Evolutionary conservation across 257 asterid species (phyloP).

Genomic region (Gentiana macrophylla): DNA sequence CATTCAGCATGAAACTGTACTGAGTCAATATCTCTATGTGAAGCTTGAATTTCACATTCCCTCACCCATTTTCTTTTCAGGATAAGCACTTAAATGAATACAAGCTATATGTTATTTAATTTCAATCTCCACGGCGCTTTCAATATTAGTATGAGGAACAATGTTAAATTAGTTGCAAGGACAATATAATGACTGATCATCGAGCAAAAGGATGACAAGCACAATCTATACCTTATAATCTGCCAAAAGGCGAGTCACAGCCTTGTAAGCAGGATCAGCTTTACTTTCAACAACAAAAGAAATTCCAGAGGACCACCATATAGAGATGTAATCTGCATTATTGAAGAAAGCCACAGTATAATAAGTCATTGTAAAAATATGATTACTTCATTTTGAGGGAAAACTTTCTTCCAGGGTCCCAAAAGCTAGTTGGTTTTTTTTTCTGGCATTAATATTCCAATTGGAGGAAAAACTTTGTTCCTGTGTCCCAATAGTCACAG

Average conservation of each 20-base stretch:
- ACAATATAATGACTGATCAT: background rate
- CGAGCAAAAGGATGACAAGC: background rate
- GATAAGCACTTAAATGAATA: background rate
- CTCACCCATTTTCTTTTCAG: background rate
- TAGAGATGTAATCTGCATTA: slow-evolving; percentile 70
- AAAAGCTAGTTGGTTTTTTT: background rate
- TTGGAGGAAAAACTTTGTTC: too few species aligned
- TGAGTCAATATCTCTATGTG: too few species aligned
- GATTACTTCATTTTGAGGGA: background rate
- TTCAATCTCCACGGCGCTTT: too few species aligned
- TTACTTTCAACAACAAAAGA: slow-evolving; percentile 78
- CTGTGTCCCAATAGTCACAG: background rate
- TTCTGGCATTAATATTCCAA: background rate
- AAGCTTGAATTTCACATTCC: too few species aligned
- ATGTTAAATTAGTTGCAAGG: background rate
- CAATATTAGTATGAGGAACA: background rate
- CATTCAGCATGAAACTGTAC: too few species aligned
- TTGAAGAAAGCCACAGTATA: background rate
- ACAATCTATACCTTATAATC: slow-evolving; percentile 50
- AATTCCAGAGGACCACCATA: slow-evolving; percentile 91
- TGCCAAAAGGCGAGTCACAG: slow-evolving; percentile 52
- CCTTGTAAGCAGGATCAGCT: slow-evolving; percentile 89
- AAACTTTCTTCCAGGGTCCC: background rate
- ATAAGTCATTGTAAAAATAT: background rate
- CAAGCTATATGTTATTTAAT: too few species aligned